Conservation (phyloP, 177 flowering plant species). For the Vitis hybrid region DNA sequence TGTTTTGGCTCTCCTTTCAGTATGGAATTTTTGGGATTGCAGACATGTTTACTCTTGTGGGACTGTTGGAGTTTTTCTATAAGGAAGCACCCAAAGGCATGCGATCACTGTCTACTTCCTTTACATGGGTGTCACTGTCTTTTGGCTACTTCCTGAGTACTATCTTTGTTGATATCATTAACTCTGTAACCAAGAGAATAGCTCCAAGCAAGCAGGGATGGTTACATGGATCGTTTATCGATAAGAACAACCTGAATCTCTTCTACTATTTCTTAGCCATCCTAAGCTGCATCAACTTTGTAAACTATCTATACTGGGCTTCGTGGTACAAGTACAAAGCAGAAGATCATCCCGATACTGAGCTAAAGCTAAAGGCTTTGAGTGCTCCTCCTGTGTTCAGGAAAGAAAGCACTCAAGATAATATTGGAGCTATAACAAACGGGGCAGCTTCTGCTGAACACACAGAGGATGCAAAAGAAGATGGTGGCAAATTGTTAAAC, state of each 20-base stretch:
- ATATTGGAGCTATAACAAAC: too few relatives aligned
- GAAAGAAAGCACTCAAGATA: too few relatives aligned
- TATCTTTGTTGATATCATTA: conserved; percentile 23
- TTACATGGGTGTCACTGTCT: conserved; percentile 28
- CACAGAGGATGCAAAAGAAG: too few relatives aligned
- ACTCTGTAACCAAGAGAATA: conserved; percentile 20
- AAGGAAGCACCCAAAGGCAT: conserved; percentile 25
- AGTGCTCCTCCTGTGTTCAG: too few relatives aligned
- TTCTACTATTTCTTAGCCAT: conserved; percentile 40
- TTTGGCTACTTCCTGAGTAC: conserved; percentile 39
- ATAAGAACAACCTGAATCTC: conserved; percentile 24
- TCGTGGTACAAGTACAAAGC: conserved; percentile 32
- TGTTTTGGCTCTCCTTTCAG: conserved; percentile 25
- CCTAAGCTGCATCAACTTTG: conserved; percentile 30
- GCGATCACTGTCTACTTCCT: conserved; percentile 34
- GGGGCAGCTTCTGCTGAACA: too few relatives aligned
- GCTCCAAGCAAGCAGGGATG: conserved; percentile 26
- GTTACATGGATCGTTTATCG: conserved; percentile 23
- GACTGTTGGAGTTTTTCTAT: conserved; percentile 22
- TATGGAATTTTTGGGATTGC: conserved; percentile 20
- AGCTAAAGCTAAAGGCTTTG: too few relatives aligned
- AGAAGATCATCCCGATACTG: not conserved
- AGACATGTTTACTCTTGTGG: conserved; percentile 22
- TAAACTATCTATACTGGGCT: conserved; percentile 31
- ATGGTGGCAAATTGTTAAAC: too few relatives aligned